These are phyloP conservation scores for Aspergillus ostianus DNA, from an alignment of 495 filamentous ascomycete genomes.

Conservation along the genomic window DNA sequence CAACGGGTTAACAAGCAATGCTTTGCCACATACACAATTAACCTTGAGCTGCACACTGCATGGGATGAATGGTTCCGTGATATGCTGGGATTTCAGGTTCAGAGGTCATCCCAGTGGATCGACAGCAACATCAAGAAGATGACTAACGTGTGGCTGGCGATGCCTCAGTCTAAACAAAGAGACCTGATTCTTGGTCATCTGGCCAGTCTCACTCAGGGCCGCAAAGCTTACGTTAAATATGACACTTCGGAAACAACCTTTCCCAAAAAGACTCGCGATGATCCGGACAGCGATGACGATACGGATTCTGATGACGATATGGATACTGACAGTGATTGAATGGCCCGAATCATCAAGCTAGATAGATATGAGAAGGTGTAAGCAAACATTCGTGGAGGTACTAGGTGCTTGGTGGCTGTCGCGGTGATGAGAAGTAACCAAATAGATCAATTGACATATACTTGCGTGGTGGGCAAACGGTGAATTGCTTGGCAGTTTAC, in stretches of 20 bases:
- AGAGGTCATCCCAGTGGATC: not conserved
- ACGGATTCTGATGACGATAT: too few relatives aligned
- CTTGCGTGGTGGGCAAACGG: too few relatives aligned
- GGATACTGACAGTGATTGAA: too few relatives aligned
- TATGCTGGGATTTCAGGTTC: not conserved
- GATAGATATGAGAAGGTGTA: too few relatives aligned
- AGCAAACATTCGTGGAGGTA: too few relatives aligned
- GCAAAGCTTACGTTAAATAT: not conserved
- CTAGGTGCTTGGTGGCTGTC: too few relatives aligned
- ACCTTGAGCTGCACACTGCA: not conserved
- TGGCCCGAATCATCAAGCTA: too few relatives aligned
- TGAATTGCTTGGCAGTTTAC: too few relatives aligned
- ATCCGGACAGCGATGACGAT: too few relatives aligned
- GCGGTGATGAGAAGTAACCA: too few relatives aligned
- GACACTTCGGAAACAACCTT: not conserved
- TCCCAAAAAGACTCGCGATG: too few relatives aligned
- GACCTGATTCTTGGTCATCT: not conserved
- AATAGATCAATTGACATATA: not conserved
- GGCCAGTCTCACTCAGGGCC: not conserved
- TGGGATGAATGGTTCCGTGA: slow-evolving; percentile 2
- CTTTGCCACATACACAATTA: not conserved
- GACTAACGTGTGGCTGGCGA: not conserved
- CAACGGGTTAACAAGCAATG: not conserved
- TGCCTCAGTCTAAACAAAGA: not conserved
- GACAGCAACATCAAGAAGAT: not conserved